Percentiles rank a stretch among this genome's conserved stretches.
These are phyloP conservation scores for Phaffomyces thermotolerans DNA, from an alignment of 805 yeast genomes.

Conservation along the genomic window DNA sequence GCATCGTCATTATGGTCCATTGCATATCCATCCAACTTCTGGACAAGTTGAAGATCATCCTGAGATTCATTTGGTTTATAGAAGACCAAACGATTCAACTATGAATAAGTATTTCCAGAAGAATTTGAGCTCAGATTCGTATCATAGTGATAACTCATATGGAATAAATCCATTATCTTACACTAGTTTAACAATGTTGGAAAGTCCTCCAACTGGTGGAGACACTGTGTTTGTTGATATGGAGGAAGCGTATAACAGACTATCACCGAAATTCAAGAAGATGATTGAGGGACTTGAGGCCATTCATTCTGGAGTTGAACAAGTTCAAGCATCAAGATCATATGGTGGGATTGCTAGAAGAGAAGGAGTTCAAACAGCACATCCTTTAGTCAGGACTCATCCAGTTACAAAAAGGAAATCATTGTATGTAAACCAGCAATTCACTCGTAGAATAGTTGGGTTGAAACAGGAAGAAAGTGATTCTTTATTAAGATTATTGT, in stretches of 20 bases:
- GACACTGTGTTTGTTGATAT: constrained; percentile 50
- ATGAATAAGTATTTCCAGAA: constrained; percentile 6
- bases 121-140: constrained; percentile 16
- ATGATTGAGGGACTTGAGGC: constrained; percentile 40
- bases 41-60: constrained; percentile 56
- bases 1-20: constrained; percentile 58
- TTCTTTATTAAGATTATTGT: constrained; percentile 40
- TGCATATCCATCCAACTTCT: constrained; percentile 66
- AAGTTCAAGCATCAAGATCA: constrained; percentile 40
- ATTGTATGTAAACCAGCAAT: constrained; percentile 43
- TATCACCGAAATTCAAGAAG: constrained; percentile 41
- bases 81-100: constrained; percentile 9
- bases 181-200: constrained; percentile 46
- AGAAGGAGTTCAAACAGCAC: constrained; percentile 23
- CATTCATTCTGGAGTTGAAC: constrained; percentile 34
- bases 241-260: constrained; percentile 45
- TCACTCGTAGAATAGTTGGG: constrained; percentile 46
- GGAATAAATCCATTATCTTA: constrained; percentile 51
- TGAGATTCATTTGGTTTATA: constrained; percentile 50
- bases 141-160: constrained; percentile 52
- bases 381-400: constrained; percentile 56
- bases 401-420: constrained; percentile 62
- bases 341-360: constrained; percentile 43
- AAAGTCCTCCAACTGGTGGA: constrained; percentile 44
- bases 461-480: constrained; percentile 44